Evolutionary conservation across 345 rosid genomes (phyloP), one percentile per base, ranked within the genome.

Genomic region (Brassica carinata): DNA sequence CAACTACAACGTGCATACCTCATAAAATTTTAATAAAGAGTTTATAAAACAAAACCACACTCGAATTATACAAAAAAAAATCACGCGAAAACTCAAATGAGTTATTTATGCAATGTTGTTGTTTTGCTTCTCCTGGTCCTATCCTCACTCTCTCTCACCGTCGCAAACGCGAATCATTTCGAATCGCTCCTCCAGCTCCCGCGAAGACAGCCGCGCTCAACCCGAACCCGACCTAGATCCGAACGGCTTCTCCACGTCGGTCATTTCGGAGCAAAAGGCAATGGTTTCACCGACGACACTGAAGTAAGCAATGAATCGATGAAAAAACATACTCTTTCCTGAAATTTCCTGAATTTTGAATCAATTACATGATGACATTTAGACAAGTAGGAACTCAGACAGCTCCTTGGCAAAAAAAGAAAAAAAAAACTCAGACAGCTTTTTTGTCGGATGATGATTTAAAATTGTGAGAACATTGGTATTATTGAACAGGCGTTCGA

Each of bases 231-330:
- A 84, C 75, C 85, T 86, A 85, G 82, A 81, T 88, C 88, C 67
- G 87, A 81, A 79, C 80, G 87, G 87, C 83, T 87, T 69, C 78
- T 94, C 29, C 77, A 74, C 79, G 81, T 91, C 63, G 81, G 73
- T 62, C 81, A 85, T 69, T 89, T 90, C 77, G 97, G 96, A 66
- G 98, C 96, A 36, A 79, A 31, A 48, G 97, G 94, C 75, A 92
- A 94, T 72, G 97, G 94, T 48, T 3, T 79, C 81, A 72, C 19
- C 53, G 88, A 94, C 82, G 98, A 94, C 69, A 92, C 97, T 45
- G 40, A 89, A 87, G 97, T 89, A 79, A 63, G 34, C 1, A 13
- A 45, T 1, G 48, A 40, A 40, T 0, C 4, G 48, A 0, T 40
- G 7, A 2, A 29, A 67, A 36, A 34, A 40, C 48, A 8, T 8